A percentile compares a stretch with the other conserved stretches of the same genome.
Conservation (phyloP, 2,329 filamentous ascomycete species). For the Cryphonectria carpinicola region DNA sequence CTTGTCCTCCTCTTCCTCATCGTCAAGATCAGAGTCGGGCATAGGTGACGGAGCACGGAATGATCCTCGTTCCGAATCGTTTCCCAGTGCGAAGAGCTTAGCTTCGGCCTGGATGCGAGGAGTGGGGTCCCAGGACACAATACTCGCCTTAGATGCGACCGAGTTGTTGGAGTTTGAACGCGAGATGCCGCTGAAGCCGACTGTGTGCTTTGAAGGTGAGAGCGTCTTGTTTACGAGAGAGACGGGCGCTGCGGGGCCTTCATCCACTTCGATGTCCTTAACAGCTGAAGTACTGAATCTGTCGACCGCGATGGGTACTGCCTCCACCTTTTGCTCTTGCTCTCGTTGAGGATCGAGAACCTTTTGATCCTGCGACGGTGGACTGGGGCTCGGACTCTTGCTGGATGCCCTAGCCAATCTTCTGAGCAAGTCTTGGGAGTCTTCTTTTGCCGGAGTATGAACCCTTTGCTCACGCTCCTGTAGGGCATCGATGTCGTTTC, state of each 20-base stretch:
- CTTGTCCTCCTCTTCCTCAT: constrained; percentile 32
- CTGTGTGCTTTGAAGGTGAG: constrained; percentile 42
- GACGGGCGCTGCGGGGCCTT: background rate
- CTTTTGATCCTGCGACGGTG: constrained; percentile 38
- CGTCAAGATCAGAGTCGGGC: constrained; percentile 35
- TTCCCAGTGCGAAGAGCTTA: constrained; percentile 61
- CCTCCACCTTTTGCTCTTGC: constrained; percentile 23
- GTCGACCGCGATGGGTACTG: constrained; percentile 11
- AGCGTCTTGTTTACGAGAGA: constrained; percentile 18
- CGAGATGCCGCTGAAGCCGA: constrained; percentile 48
- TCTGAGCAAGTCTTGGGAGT: constrained; percentile 54
- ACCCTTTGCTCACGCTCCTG: constrained; percentile 30
- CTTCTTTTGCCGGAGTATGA: constrained; percentile 37
- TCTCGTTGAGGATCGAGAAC: constrained; percentile 28
- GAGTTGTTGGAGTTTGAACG: constrained; percentile 26
- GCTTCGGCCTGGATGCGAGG: constrained; percentile 61
- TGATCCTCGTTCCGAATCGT: constrained; percentile 60
- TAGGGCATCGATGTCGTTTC: constrained; percentile 22
- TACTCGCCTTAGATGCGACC: constrained; percentile 23
- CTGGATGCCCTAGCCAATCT: constrained; percentile 53
- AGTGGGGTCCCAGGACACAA: constrained; percentile 49
- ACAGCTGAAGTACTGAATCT: background rate
- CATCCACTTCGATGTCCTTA: constrained; percentile 12
- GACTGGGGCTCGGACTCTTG: constrained; percentile 40
- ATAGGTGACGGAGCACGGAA: constrained; percentile 54